Base-by-base conservation (phyloP, 345 rosid species). In the Excoecaria cochinchinensis region DNA sequence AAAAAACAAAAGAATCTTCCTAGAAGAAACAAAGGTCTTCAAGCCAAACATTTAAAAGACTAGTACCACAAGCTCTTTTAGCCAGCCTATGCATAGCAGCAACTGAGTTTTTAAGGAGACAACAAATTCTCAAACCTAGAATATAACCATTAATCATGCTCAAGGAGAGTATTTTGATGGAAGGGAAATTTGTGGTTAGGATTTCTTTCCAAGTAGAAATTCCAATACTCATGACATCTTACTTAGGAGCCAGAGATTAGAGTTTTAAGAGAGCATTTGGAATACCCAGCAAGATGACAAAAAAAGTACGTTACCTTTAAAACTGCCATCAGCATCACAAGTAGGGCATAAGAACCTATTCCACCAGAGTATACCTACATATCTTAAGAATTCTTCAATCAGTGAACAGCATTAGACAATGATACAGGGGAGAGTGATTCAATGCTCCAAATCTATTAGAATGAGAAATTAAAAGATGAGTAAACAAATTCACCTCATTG, bases 351-450 rank as follows among this genome's bases (percentile, higher is more conserved):
- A 69, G 98, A 95, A 74, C 98, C 89, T 76, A 95, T 81, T 70
- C 99, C 99, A 48, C 98, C 99, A 59, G 95, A 87, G 81, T 91
- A 91, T 13, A 92, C 99, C 99, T 95, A 83, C 84, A 84, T 63
- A 44, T 58, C 65, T 70, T 76, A 75, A 74, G 73, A 60, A 79
- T 55, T n/a, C 61, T 31, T 73, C 15, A 83, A 80, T 78, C 77
- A 80, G 67, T 48, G 1, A 67, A 38, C 9, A 75, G 69, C 71
- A 46, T 11, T 3, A 7, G 67, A 53, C 5, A 73, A 25, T 42
- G 60, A 21, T 72, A 69, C 16, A 15, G 25, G 47, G 21, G 17
- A 73, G 71, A 39, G 36, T 12, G 7, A 75, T 55, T 59, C 52
- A 48, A 22, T 24, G 25, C 17, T 38, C 17, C 31, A 46, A 8